Evolutionary conservation across 2,329 filamentous ascomycete species (phyloP), one percentile per base, ranked within the genome.

Genomic region (Fusarium pseudograminearum): DNA sequence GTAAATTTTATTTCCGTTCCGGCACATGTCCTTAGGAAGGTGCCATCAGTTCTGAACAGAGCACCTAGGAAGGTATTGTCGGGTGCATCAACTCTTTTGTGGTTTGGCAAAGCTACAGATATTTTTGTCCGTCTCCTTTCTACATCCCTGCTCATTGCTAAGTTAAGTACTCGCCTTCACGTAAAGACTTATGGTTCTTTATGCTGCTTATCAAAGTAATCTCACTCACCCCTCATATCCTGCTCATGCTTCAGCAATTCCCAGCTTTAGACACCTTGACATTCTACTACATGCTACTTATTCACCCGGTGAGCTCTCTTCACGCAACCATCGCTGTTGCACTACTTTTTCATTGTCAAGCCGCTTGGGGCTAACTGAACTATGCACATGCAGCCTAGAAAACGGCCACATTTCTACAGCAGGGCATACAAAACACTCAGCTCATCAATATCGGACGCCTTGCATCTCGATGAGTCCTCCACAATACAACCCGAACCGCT

Each of bases 291-390:
- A 28, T 40, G 4, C n/a, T 30, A 53, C 22, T 26, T 26, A 64
- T 54, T 67, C 41, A 42, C 45, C 50, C 33, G 33, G 18, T 61
- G 55, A 22, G 24, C 60, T 65, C 62, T 57, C 57, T 65, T 63
- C 52, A 20, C 57, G 45, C 47, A 55, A 58, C 46, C 60, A 34
- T 60, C 48, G 52, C 36, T 44, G 50, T 64, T 61, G 56, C 65
- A 71, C 58, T 61, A 31, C 44, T 48, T 61, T 59, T 61, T 53
- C 20, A 44, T 60, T 61, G 45, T 64, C 57, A 45, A 56, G 38
- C 24, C 58, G 42, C 40, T 42, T 24, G 44, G 46, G n/a, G 45
- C 33, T 31, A 22, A 61, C 61, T 40, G 47, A 54, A 22, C 51
- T 44, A 50, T 65, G 54, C 60, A 60, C 47, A 65, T 55, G 41